phyloP scores from a whole-genome alignment of 2,329 filamentous ascomycete genomes.

The Fusarium begoniae region DNA sequence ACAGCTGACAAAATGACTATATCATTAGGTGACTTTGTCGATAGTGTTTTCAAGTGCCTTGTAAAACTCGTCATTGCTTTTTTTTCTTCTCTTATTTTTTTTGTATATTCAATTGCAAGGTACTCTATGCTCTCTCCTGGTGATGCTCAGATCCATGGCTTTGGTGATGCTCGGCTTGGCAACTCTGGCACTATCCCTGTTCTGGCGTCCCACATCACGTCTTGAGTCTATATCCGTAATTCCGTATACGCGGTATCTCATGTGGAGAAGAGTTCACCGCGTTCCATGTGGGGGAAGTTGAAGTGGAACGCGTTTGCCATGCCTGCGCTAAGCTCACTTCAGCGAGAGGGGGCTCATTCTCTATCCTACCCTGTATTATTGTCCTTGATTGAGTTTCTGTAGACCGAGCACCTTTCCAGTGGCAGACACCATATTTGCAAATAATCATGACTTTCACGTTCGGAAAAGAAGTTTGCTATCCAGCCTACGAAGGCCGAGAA shows the following conservation, averaged over 20 bases:
- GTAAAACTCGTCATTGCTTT: not conserved
- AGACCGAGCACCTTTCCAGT: no score
- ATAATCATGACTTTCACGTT: not conserved
- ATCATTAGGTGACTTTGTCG: constrained; percentile 75
- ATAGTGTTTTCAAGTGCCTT: not conserved
- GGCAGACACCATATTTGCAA: rapidly evolving
- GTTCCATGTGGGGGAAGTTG: not conserved
- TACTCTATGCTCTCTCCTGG: rapidly evolving
- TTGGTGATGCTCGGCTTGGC: not conserved
- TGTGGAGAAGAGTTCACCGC: not conserved
- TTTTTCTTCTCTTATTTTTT: no score
- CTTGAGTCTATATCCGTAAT: not conserved
- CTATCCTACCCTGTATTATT: not conserved
- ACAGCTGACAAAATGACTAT: constrained; percentile 89
- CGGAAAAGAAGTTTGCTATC: not conserved
- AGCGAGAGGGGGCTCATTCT: not conserved
- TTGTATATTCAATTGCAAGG: not conserved
- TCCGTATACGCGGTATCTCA: not conserved
- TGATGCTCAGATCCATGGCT: not conserved
- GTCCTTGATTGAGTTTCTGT: rapidly evolving
- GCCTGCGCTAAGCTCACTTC: not conserved
- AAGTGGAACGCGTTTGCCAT: not conserved
- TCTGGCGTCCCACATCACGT: not conserved
- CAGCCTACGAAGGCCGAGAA: not conserved
- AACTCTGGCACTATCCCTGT: not conserved